phyloP scores from a whole-genome alignment of 345 rosid species.

The Brassica rapa region DNA sequence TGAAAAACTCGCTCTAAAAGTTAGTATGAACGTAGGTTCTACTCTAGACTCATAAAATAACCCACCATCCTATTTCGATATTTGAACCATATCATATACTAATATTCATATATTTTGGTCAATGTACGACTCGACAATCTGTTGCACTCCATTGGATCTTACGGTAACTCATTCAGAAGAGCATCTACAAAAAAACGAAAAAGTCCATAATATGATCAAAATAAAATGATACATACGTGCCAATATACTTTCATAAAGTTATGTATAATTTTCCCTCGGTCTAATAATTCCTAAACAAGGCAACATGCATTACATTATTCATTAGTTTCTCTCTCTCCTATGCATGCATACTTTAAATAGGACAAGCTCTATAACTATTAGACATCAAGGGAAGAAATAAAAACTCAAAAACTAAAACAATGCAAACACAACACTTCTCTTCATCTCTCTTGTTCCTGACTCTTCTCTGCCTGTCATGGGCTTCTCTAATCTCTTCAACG shows the following conservation, averaged over 20 bases:
- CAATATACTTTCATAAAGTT: slow-evolving; percentile 9
- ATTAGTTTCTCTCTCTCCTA: neutral
- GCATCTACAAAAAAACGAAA: neutral
- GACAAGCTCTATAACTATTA: slow-evolving; percentile 1
- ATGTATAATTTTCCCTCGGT: neutral
- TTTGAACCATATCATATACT: slow-evolving; percentile 5
- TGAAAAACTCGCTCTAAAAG: slow-evolving; percentile 23
- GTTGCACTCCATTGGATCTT: slow-evolving; percentile 23
- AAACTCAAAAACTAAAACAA: neutral
- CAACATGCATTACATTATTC: slow-evolving; percentile 40
- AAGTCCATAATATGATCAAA: neutral
- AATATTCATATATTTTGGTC: slow-evolving; percentile 20
- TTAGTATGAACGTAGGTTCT: slow-evolving; percentile 18
- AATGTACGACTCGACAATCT: slow-evolving; percentile 24
- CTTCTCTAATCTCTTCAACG: slow-evolving; percentile 31
- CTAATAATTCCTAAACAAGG: slow-evolving; percentile 34
- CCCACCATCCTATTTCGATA: slow-evolving; percentile 23
- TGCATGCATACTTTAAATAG: slow-evolving; percentile 13
- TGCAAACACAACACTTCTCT: slow-evolving; percentile 33
- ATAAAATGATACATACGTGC: neutral
- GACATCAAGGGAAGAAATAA: neutral
- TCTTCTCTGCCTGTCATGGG: slow-evolving; percentile 37
- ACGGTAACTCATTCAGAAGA: slow-evolving; percentile 18
- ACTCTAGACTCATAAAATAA: slow-evolving; percentile 21
- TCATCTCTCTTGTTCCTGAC: slow-evolving; percentile 18